Base-by-base conservation (phyloP, 768 basidiomycete species). In the Rhodocollybia butyracea region DNA sequence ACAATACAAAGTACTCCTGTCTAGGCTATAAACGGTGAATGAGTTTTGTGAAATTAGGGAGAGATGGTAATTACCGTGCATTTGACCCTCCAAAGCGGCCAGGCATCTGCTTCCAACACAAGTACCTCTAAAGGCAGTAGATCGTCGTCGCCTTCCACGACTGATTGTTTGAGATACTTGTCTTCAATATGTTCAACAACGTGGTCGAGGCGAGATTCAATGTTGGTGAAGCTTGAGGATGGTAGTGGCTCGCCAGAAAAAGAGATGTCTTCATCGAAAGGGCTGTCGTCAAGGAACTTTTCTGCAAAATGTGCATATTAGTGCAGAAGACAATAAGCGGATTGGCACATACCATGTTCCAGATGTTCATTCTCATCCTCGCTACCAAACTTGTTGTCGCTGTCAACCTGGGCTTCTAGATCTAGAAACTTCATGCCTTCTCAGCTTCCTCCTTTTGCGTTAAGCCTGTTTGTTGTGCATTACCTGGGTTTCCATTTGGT, bases 11-110 rank as follows among this genome's bases (percentile, higher is more conserved):
- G 31, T 47, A 47, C 31, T 47, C 46, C 19, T 47, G 15, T 30
- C 19, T 19, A 31, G 46, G 46, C 46, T 47, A 19, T 7, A 34
- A 11, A 47, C 21, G 17, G 39, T 10, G 15, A 8, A 40, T 40
- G 39, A 40, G 39, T 17, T 40, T 40, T 5, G 7, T 5, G 21
- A 40, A n/a, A 21, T 30, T 11, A 17, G 19, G 30, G 34, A 4
- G n/a, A 27, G n/a, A 27, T 17, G 24, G 26, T 29, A 29, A 15
- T 27, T 46, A 47, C 46, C 6, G 46, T 47, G 30, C 46, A 47
- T 47, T 47, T 47, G n/a, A 47, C 46, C 17, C 46, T 27, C 46
- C 46, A 47, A 19, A 47, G 46, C 11, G 3, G n/a, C 46, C 46
- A 47, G 19, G 31, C 46, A 10, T 47, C 6, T 47, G 6, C 19